These are phyloP conservation scores for Cutaneotrichosporon dermatis DNA, from an alignment of 1,284 basidiomycete species.

Conservation along the genomic window DNA sequence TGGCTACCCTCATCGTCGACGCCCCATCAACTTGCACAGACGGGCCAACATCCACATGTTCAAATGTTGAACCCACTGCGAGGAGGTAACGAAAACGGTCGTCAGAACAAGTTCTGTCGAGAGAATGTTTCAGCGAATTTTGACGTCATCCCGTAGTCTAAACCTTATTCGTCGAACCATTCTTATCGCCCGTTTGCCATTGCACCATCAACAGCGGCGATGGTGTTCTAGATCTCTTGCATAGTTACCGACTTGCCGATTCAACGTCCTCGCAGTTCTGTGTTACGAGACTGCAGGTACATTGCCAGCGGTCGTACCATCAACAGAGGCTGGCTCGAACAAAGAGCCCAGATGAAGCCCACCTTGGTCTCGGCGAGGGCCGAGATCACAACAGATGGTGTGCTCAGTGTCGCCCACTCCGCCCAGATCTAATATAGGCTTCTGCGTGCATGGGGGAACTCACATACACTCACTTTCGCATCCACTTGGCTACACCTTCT, in stretches of 20 bases:
- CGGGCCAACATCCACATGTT: no score
- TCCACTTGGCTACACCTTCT: no score
- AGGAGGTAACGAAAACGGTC: no score
- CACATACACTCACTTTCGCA: not conserved
- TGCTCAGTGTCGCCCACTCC: not conserved
- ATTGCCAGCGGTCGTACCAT: no score
- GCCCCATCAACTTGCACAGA: not conserved
- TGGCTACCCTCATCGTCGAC: not conserved
- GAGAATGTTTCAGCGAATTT: not conserved
- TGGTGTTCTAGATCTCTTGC: not conserved
- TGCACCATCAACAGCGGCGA: not conserved
- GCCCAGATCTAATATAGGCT: not conserved
- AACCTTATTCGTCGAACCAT: not conserved
- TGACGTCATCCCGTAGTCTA: not conserved
- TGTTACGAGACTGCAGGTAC: no score
- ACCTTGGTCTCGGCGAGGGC: not conserved
- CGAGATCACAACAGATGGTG: not conserved
- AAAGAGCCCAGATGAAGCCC: no score
- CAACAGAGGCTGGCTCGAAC: no score
- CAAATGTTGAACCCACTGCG: no score
- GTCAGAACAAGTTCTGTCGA: not conserved
- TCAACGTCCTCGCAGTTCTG: no score
- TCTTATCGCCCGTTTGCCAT: not conserved
- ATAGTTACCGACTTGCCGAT: not conserved
- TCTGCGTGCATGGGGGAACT: not conserved